phyloP scores from a whole-genome alignment of 1,284 basidiomycete species.

The Rhizoctonia solani region DNA sequence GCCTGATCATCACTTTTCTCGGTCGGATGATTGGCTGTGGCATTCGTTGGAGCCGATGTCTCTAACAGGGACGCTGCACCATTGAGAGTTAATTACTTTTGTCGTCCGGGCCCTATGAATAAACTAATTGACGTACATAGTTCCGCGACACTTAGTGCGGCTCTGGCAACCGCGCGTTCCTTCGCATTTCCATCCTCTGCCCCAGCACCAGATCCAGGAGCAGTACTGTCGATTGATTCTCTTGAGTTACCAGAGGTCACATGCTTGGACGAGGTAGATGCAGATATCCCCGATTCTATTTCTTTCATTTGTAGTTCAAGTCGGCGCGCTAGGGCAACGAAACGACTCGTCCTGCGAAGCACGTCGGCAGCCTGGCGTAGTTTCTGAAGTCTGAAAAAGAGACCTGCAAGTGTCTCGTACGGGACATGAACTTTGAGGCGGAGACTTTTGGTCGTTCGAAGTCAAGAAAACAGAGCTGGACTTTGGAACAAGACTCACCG shows the following conservation, averaged over 20 bases:
- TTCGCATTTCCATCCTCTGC: conserved; percentile 39
- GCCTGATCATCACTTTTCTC: no score
- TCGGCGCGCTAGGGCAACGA: conserved; percentile 77
- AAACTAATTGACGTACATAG: conserved; percentile 58
- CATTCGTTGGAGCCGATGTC: not conserved
- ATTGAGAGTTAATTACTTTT: conserved; percentile 33
- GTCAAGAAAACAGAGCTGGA: no score
- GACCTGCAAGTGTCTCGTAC: conserved; percentile 69
- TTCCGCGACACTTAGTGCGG: conserved; percentile 87
- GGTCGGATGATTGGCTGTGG: no score
- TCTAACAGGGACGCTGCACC: not conserved
- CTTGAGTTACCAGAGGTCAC: not conserved
- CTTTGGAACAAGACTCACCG: no score
- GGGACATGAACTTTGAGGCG: conserved; percentile 83
- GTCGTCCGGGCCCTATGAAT: conserved; percentile 9
- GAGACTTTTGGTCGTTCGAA: conserved; percentile 55
- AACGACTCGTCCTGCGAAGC: conserved; percentile 79
- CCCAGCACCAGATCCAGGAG: not conserved
- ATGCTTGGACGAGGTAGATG: not conserved
- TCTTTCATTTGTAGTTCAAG: conserved; percentile 80
- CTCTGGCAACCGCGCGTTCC: conserved; percentile 84
- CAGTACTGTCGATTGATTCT: not conserved
- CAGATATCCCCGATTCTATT: conserved; percentile 48
- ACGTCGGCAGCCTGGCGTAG: conserved; percentile 81
- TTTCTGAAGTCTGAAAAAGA: conserved; percentile 73